These are phyloP conservation scores for Penicillium aurantiogriseum DNA, from an alignment of 2,329 filamentous ascomycete genomes.

Conservation along the genomic window DNA sequence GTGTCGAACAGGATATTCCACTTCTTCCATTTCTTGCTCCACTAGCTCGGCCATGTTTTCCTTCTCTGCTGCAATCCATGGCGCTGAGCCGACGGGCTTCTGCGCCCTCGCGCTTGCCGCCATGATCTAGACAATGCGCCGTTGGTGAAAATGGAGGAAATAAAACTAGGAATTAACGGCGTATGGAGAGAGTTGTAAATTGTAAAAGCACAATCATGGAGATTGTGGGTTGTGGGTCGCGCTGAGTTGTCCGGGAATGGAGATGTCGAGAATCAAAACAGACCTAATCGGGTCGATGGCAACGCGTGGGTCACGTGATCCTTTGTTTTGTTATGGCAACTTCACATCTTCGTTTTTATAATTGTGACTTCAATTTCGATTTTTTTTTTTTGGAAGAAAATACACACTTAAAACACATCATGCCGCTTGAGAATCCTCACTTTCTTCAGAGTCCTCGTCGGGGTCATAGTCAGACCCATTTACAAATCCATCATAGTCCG, in stretches of 20 bases:
- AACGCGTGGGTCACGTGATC: conserved; percentile 16
- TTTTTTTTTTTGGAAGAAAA: too few species aligned
- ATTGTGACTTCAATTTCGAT: background rate
- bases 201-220: conserved; percentile 5
- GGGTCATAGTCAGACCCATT: background rate
- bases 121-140: conserved; percentile 44
- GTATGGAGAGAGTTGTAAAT: background rate
- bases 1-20: conserved; percentile 85
- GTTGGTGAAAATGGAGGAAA: conserved; percentile 19
- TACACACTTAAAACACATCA: background rate
- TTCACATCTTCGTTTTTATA: background rate
- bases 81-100: conserved; percentile 69
- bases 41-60: conserved; percentile 73
- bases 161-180: conserved; percentile 4
- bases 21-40: conserved; percentile 84
- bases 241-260: conserved; percentile 19
- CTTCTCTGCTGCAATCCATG: conserved; percentile 85
- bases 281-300: conserved; percentile 17
- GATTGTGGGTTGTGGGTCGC: conserved; percentile 7
- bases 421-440: background rate
- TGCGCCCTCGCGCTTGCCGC: conserved; percentile 40
- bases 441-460: background rate
- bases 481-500: background rate
- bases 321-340: background rate
- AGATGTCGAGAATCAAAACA: conserved; percentile 27